Percentiles rank a stretch among this genome's conserved stretches.
Evolutionary conservation across 768 basidiomycete genomes (phyloP).

Genomic region (Gyrodon lividus): DNA sequence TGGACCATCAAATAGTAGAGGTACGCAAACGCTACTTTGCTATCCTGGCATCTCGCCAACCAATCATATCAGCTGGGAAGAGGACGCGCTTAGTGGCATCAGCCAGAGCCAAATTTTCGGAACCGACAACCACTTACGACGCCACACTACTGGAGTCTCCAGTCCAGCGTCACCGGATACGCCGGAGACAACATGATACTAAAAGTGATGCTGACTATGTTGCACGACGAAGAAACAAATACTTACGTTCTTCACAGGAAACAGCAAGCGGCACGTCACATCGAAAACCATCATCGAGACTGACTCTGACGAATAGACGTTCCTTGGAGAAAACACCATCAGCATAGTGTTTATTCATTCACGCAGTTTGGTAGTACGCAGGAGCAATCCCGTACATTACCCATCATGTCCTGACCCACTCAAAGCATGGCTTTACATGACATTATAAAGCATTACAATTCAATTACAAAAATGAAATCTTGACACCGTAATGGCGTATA

Average conservation of each 20-base stretch:
- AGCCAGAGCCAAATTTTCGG: slow-evolving; percentile 34
- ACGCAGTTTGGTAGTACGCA: background rate
- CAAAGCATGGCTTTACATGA: too few relatives aligned
- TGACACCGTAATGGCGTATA: too few relatives aligned
- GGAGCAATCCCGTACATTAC: background rate
- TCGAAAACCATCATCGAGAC: background rate
- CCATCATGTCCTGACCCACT: background rate
- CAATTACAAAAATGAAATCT: too few relatives aligned
- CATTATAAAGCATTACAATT: too few relatives aligned
- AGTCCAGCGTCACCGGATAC: background rate
- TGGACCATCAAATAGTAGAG: slow-evolving; percentile 17
- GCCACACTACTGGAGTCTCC: background rate
- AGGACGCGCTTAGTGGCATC: slow-evolving; percentile 13
- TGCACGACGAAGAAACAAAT: background rate
- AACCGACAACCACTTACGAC: slow-evolving; percentile 27
- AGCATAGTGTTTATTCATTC: background rate
- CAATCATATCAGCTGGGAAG: slow-evolving; percentile 12
- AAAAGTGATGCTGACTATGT: background rate
- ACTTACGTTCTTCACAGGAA: background rate
- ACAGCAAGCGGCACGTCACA: background rate
- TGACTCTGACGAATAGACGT: background rate
- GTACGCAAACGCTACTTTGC: slow-evolving; percentile 4
- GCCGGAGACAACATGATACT: background rate
- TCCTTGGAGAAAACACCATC: too few relatives aligned
- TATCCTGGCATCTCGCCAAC: slow-evolving; percentile 1